These are phyloP conservation scores for Cutaneotrichosporon mucoides DNA, from an alignment of 1,284 basidiomycete genomes.

Conservation along the genomic window DNA sequence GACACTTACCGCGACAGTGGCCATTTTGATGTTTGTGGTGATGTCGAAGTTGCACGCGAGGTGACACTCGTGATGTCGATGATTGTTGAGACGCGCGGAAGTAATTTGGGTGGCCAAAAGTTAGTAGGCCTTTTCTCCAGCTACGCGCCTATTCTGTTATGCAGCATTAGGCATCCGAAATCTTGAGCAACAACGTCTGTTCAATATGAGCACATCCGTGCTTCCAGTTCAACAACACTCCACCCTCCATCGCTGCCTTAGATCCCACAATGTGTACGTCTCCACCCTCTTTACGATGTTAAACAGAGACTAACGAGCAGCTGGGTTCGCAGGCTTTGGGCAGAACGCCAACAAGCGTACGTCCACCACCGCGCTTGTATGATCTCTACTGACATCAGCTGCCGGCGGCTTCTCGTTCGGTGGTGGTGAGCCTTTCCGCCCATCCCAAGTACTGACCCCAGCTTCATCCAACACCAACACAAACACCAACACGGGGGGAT, in stretches of 20 bases:
- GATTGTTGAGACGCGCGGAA: not conserved
- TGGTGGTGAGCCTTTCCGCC: conserved; percentile 5
- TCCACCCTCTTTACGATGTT: not conserved
- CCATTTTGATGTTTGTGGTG: conserved; percentile 23
- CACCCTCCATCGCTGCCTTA: not conserved
- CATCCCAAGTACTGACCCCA: not conserved
- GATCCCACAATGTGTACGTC: not conserved
- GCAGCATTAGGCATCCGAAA: too few species aligned
- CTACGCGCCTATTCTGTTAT: too few species aligned
- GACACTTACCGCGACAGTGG: conserved; percentile 24
- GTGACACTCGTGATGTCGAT: too few species aligned
- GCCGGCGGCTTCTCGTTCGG: conserved; percentile 18
- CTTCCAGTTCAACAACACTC: not conserved
- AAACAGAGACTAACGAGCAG: conserved; percentile 13
- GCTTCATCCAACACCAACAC: conserved; percentile 2
- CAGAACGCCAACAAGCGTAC: conserved; percentile 25
- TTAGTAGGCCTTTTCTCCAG: too few species aligned
- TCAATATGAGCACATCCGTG: too few species aligned
- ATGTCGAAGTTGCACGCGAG: not conserved
- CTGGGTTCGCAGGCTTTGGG: conserved; percentile 40
- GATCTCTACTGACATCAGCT: conserved; percentile 10
- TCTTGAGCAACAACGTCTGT: too few species aligned
- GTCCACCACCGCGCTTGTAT: not conserved
- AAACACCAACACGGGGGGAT: conserved; percentile 11
- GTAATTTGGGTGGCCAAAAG: not conserved